phyloP scores from a whole-genome alignment of 228 moss, liverwort and hornwort species.

The Sphagnum fallax region DNA sequence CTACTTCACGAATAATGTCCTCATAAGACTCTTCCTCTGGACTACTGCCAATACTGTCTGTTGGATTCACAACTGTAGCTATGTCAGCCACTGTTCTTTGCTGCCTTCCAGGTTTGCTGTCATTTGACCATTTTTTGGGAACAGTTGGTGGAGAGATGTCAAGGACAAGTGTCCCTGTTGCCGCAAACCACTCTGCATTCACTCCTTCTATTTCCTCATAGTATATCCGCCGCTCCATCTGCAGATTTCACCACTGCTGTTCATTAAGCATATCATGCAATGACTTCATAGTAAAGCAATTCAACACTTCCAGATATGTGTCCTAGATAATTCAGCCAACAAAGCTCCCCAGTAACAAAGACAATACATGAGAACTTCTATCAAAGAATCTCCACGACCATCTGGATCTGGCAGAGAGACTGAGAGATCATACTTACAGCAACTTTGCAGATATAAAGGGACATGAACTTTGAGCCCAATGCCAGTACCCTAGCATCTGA shows the following conservation, averaged over 20 bases:
- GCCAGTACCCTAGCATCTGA: conserved; percentile 45
- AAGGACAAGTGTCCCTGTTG: conserved; percentile 37
- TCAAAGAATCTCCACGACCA: not conserved
- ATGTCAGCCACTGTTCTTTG: conserved; percentile 47
- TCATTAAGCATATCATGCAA: no score
- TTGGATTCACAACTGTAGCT: conserved; percentile 43
- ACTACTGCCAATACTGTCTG: conserved; percentile 12
- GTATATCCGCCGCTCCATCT: conserved; percentile 58
- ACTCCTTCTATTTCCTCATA: conserved; percentile 55
- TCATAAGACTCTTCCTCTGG: conserved; percentile 27
- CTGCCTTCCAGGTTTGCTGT: conserved; percentile 16
- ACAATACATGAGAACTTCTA: not conserved
- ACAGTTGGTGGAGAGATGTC: conserved; percentile 24
- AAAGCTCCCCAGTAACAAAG: not conserved
- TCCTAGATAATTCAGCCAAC: not conserved
- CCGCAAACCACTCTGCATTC: conserved; percentile 52
- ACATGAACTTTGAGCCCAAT: conserved; percentile 53
- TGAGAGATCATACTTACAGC: conserved; percentile 17
- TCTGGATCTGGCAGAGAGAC: no score
- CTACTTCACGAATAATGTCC: conserved; percentile 46
- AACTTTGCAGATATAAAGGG: conserved; percentile 37
- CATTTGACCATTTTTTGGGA: conserved; percentile 15
- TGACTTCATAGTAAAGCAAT: no score
- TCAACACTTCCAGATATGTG: not conserved
- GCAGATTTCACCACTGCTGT: not conserved